phyloP scores from a whole-genome alignment of 306 rosid species.

The Cucumis melo region DNA sequence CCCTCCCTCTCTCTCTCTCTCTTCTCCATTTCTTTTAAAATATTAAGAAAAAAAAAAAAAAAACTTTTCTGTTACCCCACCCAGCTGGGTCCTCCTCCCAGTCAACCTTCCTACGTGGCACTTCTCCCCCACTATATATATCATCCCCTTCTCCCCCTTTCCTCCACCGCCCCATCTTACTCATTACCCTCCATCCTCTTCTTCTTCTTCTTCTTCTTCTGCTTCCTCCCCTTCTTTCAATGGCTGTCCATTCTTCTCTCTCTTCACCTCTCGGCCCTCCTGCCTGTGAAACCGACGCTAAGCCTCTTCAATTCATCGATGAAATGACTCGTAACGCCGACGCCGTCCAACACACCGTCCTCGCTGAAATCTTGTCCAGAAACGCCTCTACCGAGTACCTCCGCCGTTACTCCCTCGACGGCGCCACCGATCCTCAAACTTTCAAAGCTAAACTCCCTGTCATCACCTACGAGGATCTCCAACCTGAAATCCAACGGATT shows the following conservation, averaged over 20 bases:
- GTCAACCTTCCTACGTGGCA: constrained; percentile 18
- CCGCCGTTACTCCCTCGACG: constrained; percentile 24
- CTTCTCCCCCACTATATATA: constrained; percentile 8
- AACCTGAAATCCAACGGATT: constrained; percentile 43
- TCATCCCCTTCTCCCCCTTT: neutral
- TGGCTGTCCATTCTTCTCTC: constrained; percentile 36
- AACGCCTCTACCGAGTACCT: constrained; percentile 44
- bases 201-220: neutral
- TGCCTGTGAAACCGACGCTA: constrained; percentile 35
- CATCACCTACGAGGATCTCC: constrained; percentile 39
- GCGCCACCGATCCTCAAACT: constrained; percentile 26
- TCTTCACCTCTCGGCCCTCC: constrained; percentile 40
- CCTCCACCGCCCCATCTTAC: neutral
- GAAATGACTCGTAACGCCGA: constrained; percentile 36
- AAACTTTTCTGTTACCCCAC: constrained; percentile 10
- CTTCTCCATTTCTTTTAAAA: neutral
- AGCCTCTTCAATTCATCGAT: constrained; percentile 38
- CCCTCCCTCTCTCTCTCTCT: neutral
- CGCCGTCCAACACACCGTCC: constrained; percentile 27
- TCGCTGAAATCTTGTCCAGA: constrained; percentile 24
- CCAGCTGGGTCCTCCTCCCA: constrained; percentile 5
- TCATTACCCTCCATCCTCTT: neutral
- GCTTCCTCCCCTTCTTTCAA: neutral
- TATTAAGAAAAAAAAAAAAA: too few relatives aligned
- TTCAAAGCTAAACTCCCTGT: constrained; percentile 27